phyloP scores from a whole-genome alignment of 345 rosid genomes.

The Hibiscus syriacus region DNA sequence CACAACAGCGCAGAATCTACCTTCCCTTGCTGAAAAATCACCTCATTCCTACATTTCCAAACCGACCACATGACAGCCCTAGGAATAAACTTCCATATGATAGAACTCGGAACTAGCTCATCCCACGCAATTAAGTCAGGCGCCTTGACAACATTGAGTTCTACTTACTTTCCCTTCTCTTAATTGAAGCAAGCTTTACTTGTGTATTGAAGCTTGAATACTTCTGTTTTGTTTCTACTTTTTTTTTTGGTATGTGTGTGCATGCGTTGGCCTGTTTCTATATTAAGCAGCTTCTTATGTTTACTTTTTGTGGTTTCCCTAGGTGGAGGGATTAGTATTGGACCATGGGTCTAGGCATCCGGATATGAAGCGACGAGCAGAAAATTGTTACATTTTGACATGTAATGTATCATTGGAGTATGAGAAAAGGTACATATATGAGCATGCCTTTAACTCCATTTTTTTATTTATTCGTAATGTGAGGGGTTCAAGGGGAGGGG shows the following conservation, averaged over 20 bases:
- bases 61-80: too few relatives aligned
- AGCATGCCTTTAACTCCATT: not conserved
- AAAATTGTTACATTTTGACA: constrained; percentile 86
- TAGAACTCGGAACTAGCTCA: too few relatives aligned
- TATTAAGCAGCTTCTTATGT: not conserved
- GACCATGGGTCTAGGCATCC: constrained; percentile 78
- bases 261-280: not conserved
- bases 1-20: too few relatives aligned
- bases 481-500: not conserved
- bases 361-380: constrained; percentile 50
- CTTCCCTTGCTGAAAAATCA: too few relatives aligned
- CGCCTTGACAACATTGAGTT: not conserved
- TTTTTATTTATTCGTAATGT: not conserved
- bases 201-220: too few relatives aligned
- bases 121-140: too few relatives aligned
- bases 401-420: constrained; percentile 95
- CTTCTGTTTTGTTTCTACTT: too few relatives aligned
- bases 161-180: too few relatives aligned
- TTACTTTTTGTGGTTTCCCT: not conserved
- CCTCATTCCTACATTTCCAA: too few relatives aligned
- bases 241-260: not conserved
- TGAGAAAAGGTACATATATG: constrained; percentile 66
- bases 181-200: too few relatives aligned
- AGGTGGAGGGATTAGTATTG: constrained; percentile 98
- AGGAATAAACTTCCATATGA: too few relatives aligned